Base-by-base conservation (phyloP, 1,139 yeast genomes). In the Nakaseomyces sp. region DNA sequence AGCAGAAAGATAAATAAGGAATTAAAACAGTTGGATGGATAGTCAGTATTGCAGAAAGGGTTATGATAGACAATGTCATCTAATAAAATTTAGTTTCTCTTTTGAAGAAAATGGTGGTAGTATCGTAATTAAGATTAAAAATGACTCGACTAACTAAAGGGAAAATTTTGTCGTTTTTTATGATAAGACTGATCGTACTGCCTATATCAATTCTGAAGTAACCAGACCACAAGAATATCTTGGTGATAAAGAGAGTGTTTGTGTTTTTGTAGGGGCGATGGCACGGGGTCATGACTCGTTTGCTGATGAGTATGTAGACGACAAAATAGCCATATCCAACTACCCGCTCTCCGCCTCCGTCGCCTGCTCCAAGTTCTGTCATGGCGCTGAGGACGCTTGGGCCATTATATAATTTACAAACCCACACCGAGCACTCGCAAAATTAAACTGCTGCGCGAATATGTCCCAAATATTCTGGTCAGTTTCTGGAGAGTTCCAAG, bases 251-350 rank as follows among this genome's bases (percentile, higher is more conserved):
- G 96, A 91, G 67, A 85, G 96, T 62, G 81, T 91, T 56, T 91
- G 98, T 73, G 96, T 91, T 24, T 91, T 91, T 65, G 96, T 91
- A 41, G 98, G 98, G 61, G 96, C 98, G 43, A 91, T 91, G 96
- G 98, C 98, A 22, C 80, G 96, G 67, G 98, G 98, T 60, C 84
- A 84, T 63, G 98, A 91, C 67, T 88, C 79, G 55, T 91, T 91
- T 67, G 98, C 98, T 30, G 98, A 91, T 65, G 97, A 89, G 66
- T 89, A 66, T 61, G 95, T 89, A 40, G 98, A 91, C 64, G 98
- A 91, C 65, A 91, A 91, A 63, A 84, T 91, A 51, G 96, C 96
- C 56, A 81, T 91, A 48, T 87, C 96, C 28, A 88, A 89, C 60
- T 91, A 88, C 64, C 95, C 98, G 43, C 75, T 91, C 52, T 85